Evolutionary conservation across 169 alveolate genomes (phyloP), one percentile per base, ranked within the genome.

Genomic region (Plasmodium sp.): DNA sequence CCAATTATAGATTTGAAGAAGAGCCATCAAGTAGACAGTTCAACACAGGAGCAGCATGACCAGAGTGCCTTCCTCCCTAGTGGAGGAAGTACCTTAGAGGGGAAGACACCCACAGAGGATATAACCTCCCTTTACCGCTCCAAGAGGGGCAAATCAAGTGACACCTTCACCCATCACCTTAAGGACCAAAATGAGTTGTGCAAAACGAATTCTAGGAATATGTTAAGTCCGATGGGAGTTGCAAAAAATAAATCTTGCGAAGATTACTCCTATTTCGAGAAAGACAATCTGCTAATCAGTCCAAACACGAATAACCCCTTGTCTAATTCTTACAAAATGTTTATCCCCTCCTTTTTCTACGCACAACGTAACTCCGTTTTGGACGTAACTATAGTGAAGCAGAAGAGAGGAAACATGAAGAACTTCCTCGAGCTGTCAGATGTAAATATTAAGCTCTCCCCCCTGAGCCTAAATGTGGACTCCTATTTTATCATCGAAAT

Each of bases 401-500:
- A 81, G 58, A 81, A 73, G 51, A 92, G 84, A 92, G 95, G 95
- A 41, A 92, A 82, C 75, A 92, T 92, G 95, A 92, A 92, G 77
- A 92, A 92, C 34, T 92, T 92, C 51, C 51, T 92, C 10, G 95
- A 92, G 41, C 41, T 92, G 34, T 92, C 95, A 33, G 95, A 92
- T 18, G 92, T 92, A 5, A 71, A 54, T 7, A 83, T 92, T 5
- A 92, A 92, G 33, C 31, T 92, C 34, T 75, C 95, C 27, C 92
- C 95, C 6, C 34, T 92, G 95, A 81, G 85, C 51, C 39, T 92
- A 92, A 92, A 92, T 43, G 71, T 92, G 74, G 95, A 92, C 58
- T 92, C 95, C 6, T 92, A 92, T 72, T 92, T 92, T 92, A 92
- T 83, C 75, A 83, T 92, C n/a, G 95, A 92, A 82, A 71, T 92